Base-by-base conservation (phyloP, 2,329 filamentous ascomycete genomes). In the Chalaropsis thielavioides region DNA sequence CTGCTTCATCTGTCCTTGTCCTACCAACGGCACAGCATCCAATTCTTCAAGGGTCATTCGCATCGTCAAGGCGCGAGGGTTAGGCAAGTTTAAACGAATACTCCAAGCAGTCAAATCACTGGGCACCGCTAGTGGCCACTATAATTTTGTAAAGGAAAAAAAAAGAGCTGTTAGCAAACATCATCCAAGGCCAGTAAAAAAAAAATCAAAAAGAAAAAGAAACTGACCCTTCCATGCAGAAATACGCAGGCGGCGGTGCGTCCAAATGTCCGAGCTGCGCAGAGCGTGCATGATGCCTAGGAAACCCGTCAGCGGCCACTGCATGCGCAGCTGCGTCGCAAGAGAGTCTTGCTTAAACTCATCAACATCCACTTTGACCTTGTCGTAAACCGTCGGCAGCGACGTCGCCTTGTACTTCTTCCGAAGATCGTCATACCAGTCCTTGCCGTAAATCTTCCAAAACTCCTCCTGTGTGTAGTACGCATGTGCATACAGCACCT, bases 401-500 rank as follows among this genome's bases (percentile, higher is more conserved):
- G 81, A 79, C 1, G 75, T 74, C 0, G 86, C 86, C 3, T 76
- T 74, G 70, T 88, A 89, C 70, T 80, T 83, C 27, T 73, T 72
- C 19, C 86, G 75, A 63, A 88, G 73, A 2, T 71, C 72, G 56
- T 87, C 81, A 68, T 89, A 88, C 70, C 81, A 81, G 7, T 74
- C 69, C 44, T 78, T 76, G 70, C 87, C 81, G 67, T 88, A 89
- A 63, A 82, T 77, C 10, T 75, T 72, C 85, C 86, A 88, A 71
- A 89, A 89, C 68, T 89, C 86, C 0, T 81, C 78, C 71, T 86
- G 81, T 2, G 79, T 81, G 72, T 87, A 87, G 72, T 85, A 88
- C 0, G 83, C 82, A 66, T 88, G 85, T 0, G 85, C 84, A 68
- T 89, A 89, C 0, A 89, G 74, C 77, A 84, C 87, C 73, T 88